These are phyloP conservation scores for Cadophora malorum DNA, from an alignment of 2,329 filamentous ascomycete genomes.

Conservation along the genomic window DNA sequence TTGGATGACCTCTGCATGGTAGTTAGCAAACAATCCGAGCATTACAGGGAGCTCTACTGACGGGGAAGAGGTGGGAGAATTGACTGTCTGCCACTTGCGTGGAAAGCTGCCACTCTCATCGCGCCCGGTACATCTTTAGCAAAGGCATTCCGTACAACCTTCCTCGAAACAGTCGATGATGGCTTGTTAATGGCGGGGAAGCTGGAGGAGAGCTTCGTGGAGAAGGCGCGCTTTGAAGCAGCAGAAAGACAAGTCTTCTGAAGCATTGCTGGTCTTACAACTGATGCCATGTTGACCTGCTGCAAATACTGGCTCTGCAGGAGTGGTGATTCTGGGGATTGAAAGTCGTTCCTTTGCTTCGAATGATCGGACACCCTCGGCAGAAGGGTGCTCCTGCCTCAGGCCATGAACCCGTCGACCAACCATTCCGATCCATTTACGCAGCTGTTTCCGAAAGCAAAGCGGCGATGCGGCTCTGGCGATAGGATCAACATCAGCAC, in stretches of 20 bases:
- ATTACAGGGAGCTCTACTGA: conserved; percentile 54
- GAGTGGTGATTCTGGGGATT: conserved; percentile 22
- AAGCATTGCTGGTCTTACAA: conserved; percentile 56
- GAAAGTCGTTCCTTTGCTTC: conserved; percentile 18
- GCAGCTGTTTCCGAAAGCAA: conserved; percentile 3
- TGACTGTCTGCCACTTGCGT: conserved; percentile 76
- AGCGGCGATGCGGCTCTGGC: conserved; percentile 21
- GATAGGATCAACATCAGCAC: not conserved
- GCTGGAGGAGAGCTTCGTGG: conserved; percentile 47
- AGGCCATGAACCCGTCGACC: not conserved
- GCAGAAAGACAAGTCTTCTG: conserved; percentile 52
- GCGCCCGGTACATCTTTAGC: conserved; percentile 50
- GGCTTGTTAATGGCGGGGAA: conserved; percentile 45
- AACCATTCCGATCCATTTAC: no score
- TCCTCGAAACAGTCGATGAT: conserved; percentile 39
- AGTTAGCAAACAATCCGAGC: conserved; percentile 50
- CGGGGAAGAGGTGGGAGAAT: conserved; percentile 87
- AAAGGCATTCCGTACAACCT: conserved; percentile 45
- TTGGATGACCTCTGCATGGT: conserved; percentile 68
- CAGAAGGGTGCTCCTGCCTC: conserved; percentile 22
- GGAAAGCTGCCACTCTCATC: conserved; percentile 77
- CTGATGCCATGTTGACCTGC: conserved; percentile 55
- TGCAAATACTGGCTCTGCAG: conserved; percentile 28
- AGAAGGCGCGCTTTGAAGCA: conserved; percentile 52
- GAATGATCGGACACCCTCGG: conserved; percentile 30